phyloP scores from a whole-genome alignment of 176 grass and related monocot genomes.

The Secale cereale region DNA sequence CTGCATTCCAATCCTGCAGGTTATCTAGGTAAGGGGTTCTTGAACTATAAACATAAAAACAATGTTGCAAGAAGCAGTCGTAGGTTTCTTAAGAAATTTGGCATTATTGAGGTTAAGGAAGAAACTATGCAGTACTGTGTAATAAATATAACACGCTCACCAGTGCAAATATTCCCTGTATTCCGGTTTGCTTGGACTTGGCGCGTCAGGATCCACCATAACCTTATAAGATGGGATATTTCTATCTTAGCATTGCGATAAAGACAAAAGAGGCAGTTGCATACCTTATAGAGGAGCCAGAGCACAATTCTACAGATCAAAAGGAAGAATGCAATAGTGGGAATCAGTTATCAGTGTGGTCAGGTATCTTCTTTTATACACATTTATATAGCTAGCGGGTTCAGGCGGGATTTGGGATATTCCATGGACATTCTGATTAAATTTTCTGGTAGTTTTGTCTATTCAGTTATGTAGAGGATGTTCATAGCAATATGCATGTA shows the following conservation, averaged over 20 bases:
- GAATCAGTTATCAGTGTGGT: neutral
- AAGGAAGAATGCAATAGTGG: neutral
- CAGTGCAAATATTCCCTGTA: conserved; percentile 92
- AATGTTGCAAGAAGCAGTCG: conserved; percentile 28
- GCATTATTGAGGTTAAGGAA: neutral
- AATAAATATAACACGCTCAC: conserved; percentile 49
- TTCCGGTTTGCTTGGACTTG: conserved; percentile 97
- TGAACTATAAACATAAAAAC: conserved; percentile 47
- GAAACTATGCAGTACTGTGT: conserved; percentile 11
- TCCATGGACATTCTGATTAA: neutral
- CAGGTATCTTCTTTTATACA: conserved; percentile 1
- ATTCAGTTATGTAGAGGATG: conserved; percentile 4
- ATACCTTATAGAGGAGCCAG: conserved; percentile 8
- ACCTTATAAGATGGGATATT: conserved; percentile 51
- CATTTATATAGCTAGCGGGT: neutral
- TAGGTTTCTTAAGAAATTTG: neutral
- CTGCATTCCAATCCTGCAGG: conserved; percentile 71
- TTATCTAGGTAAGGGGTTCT: conserved; percentile 60
- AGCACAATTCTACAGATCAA: conserved; percentile 1
- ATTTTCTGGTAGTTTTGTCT: neutral
- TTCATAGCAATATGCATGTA: conserved; percentile 18
- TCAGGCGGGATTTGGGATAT: neutral
- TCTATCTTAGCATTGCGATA: conserved; percentile 30
- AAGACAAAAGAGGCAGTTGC: neutral
- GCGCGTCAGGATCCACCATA: conserved; percentile 98